Percentiles rank a stretch among this genome's conserved stretches.
Evolutionary conservation across 2,329 filamentous ascomycete species (phyloP).

Genomic region (Boeremia lycopersici): DNA sequence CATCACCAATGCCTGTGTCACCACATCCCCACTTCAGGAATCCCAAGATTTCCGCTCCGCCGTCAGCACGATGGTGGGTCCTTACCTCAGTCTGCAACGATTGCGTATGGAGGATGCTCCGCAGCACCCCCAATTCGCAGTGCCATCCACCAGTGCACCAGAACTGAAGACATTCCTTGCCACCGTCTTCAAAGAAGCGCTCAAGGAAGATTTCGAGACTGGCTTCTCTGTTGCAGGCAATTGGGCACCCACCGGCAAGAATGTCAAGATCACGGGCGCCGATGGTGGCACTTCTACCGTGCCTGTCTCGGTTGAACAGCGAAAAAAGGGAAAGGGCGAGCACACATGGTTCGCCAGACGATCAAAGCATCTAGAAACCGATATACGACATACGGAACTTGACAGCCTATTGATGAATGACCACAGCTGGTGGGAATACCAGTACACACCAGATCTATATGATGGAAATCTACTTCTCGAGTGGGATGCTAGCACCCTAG

Average conservation of each 20-base stretch:
- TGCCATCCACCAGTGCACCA: conserved; percentile 2
- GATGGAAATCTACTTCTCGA: conserved; percentile 53
- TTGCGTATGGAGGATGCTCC: conserved; percentile 24
- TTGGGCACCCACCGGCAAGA: conserved; percentile 18
- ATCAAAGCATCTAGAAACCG: conserved; percentile 56
- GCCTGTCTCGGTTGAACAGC: conserved; percentile 25
- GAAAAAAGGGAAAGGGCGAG: conserved; percentile 21
- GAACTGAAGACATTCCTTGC: conserved; percentile 25
- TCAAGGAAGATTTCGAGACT: conserved; percentile 23
- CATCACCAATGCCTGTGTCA: conserved; percentile 8
- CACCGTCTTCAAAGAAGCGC: conserved; percentile 25
- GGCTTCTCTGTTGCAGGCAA: conserved; percentile 19
- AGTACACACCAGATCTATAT: conserved; percentile 64
- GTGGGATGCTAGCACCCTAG: conserved; percentile 49
- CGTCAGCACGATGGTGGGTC: conserved; percentile 13
- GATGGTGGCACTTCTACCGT: conserved; percentile 5
- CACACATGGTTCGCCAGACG: conserved; percentile 70
- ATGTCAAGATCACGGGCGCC: conserved; percentile 19
- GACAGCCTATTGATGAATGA: conserved; percentile 62
- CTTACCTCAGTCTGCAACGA: conserved; percentile 14
- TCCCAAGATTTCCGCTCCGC: conserved; percentile 27
- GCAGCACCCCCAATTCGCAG: conserved; percentile 21
- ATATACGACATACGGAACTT: conserved; percentile 67
- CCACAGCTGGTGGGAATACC: conserved; percentile 62
- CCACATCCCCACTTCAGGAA: conserved; percentile 6